Conservation (phyloP, 108 stramenopile species). For the Cylindrotheca fusiformis region DNA sequence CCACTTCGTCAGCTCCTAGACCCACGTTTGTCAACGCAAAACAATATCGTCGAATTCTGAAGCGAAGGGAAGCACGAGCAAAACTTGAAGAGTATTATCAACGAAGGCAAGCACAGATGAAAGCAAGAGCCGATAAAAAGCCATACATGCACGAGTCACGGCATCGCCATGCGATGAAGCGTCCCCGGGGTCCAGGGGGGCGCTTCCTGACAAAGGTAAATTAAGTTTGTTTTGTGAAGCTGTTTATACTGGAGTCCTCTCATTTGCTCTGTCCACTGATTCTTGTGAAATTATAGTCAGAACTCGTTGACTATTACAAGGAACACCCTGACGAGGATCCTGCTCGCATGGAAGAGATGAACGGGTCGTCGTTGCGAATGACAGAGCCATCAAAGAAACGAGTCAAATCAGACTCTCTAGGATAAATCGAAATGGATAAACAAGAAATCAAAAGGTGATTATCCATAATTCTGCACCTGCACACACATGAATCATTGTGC, state of each 20-base stretch:
- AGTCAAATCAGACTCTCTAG: too few relatives aligned
- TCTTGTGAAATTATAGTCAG: constrained; percentile 20
- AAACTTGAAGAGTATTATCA: constrained; percentile 63
- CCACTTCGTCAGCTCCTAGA: constrained; percentile 27
- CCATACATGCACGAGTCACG: constrained; percentile 81
- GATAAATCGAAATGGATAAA: too few relatives aligned
- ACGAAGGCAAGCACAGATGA: constrained; percentile 24
- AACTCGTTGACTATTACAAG: constrained; percentile 50
- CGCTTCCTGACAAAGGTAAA: constrained; percentile 81
- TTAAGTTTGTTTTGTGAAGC: too few relatives aligned
- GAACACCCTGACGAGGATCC: constrained; percentile 55
- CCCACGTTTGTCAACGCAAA: constrained; percentile 87
- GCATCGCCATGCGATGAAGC: constrained; percentile 80
- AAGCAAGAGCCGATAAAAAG: constrained; percentile 35
- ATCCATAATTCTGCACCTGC: too few relatives aligned
- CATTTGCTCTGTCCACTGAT: not conserved
- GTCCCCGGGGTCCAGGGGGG: constrained; percentile 81
- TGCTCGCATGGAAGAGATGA: constrained; percentile 4
- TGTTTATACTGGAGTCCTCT: not conserved
- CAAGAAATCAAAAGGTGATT: too few relatives aligned
- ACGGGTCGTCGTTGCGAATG: not conserved
- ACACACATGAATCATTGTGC: too few relatives aligned
- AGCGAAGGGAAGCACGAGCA: constrained; percentile 74
- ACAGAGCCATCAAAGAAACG: too few relatives aligned
- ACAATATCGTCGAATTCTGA: constrained; percentile 79